Percentiles rank a stretch among this genome's conserved stretches.
These are phyloP conservation scores for Rhododendron ovatum DNA, from an alignment of 148 eudicot genomes.

Conservation along the genomic window DNA sequence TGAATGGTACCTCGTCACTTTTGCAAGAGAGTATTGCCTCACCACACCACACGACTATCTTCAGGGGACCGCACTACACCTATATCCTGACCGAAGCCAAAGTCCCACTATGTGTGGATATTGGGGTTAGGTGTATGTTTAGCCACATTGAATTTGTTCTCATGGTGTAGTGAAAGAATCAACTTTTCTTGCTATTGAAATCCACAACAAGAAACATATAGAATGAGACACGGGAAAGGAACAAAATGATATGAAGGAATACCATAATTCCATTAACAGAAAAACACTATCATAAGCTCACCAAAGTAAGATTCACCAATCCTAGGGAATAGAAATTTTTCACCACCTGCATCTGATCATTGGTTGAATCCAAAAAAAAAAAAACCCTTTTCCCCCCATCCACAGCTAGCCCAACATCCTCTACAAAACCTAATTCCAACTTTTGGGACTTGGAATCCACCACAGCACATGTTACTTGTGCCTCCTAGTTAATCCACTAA, in stretches of 20 bases:
- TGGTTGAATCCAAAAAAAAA: not conserved
- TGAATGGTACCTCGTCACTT: too few relatives aligned
- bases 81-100: too few relatives aligned
- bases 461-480: conserved; percentile 10
- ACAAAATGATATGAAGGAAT: not conserved
- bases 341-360: not conserved
- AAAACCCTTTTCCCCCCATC: not conserved
- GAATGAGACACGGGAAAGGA: not conserved
- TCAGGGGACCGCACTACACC: too few relatives aligned
- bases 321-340: not conserved
- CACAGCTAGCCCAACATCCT: conserved; percentile 6
- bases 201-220: not conserved
- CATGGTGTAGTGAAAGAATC: not conserved
- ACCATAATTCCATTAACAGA: not conserved
- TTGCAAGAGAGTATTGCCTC: too few relatives aligned
- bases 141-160: not conserved
- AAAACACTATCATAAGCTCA: not conserved
- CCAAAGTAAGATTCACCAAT: conserved; percentile 7
- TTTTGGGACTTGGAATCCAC: conserved; percentile 18
- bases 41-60: too few relatives aligned
- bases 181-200: not conserved
- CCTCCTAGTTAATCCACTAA: not conserved
- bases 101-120: not conserved
- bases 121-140: too few relatives aligned
- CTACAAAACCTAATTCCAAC: conserved; percentile 19